Evolutionary conservation across 352 stramenopile species (phyloP).

Genomic region (Blastocystis sp.): DNA sequence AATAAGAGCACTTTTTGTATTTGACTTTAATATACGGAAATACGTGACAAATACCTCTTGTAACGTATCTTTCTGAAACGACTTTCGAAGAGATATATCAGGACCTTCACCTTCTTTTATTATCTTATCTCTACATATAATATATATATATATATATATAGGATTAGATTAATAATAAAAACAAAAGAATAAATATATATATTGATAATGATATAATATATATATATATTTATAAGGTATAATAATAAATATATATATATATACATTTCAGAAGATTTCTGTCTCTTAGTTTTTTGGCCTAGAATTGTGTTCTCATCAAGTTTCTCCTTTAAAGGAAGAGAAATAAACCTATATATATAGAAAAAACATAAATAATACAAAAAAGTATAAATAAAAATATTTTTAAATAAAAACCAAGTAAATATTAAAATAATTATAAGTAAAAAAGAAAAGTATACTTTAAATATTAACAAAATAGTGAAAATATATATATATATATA

Average conservation of each 20-base stretch:
- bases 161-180: no score
- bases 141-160: background rate
- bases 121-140: slow-evolving; percentile 23
- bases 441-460: no score
- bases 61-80: slow-evolving; percentile 32
- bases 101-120: slow-evolving; percentile 23
- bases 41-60: slow-evolving; percentile 20
- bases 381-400: background rate
- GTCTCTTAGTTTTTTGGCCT: slow-evolving; percentile 7
- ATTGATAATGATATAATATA: no score
- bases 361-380: slow-evolving; percentile 13
- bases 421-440: no score
- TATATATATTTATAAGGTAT: no score
- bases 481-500: slow-evolving; percentile 4
- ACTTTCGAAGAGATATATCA: slow-evolving; percentile 12
- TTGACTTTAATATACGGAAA: slow-evolving; percentile 24
- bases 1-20: background rate
- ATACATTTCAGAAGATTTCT: slow-evolving; percentile 24
- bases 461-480: slow-evolving; percentile 1
- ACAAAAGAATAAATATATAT: no score
- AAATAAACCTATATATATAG: no score
- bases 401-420: background rate
- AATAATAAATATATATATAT: no score
- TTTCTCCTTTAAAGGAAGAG: no score
- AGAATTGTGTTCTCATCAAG: slow-evolving; percentile 10